Conservation (phyloP, 768 basidiomycete species). For the Collybiopsis luxurians region DNA sequence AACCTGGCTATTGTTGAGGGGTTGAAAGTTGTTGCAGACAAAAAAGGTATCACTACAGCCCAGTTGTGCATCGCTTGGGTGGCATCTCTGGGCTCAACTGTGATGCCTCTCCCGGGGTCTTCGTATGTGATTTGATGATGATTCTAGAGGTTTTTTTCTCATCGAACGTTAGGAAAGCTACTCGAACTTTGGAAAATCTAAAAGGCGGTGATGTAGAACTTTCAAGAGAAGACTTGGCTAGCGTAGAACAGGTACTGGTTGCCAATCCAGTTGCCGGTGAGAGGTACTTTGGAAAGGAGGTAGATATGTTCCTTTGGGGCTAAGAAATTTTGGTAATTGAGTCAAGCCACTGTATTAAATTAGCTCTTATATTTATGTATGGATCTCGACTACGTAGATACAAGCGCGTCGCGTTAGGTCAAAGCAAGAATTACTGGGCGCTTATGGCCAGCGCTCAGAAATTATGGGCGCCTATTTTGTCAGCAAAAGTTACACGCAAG, state of each 20-base stretch:
- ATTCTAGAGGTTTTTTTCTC: neutral
- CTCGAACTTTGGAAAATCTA: slow-evolving; percentile 43
- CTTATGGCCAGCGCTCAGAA: no score
- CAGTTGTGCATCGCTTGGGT: slow-evolving; percentile 50
- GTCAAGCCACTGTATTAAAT: no score
- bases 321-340: no score
- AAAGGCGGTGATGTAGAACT: slow-evolving; percentile 29
- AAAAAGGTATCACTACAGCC: slow-evolving; percentile 39
- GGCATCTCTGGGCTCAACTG: slow-evolving; percentile 31
- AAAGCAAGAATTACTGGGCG: no score
- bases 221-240: slow-evolving; percentile 3
- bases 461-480: neutral
- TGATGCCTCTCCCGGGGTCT: slow-evolving; percentile 52
- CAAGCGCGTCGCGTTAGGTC: no score
- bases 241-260: slow-evolving; percentile 1
- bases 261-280: slow-evolving; percentile 6
- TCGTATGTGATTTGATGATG: neutral
- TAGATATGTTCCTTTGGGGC: slow-evolving; percentile 1
- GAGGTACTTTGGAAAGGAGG: neutral
- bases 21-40: slow-evolving; percentile 36
- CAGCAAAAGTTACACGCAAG: neutral
- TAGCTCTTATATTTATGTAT: no score
- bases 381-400: no score
- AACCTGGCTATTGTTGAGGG: slow-evolving; percentile 44
- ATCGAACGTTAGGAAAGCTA: slow-evolving; percentile 10